A percentile compares a stretch with the other conserved stretches of the same genome.
Conservation (phyloP, 352 stramenopile genomes). For the Globisporangium solare region DNA sequence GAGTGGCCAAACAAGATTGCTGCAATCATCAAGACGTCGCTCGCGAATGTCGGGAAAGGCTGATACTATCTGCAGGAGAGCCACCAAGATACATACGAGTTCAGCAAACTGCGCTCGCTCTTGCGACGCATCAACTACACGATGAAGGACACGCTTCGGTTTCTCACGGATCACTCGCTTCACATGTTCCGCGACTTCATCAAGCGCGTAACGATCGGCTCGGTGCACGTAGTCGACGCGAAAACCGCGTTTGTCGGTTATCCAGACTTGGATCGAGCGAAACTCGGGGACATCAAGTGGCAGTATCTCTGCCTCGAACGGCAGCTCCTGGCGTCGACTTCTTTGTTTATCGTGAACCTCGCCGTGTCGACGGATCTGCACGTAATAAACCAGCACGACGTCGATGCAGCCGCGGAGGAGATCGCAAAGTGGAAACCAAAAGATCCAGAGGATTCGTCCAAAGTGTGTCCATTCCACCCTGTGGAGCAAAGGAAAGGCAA, state of each 20-base stretch:
- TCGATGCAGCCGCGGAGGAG: constrained; percentile 41
- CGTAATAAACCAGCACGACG: constrained; percentile 76
- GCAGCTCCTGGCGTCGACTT: constrained; percentile 49
- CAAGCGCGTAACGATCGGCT: constrained; percentile 36
- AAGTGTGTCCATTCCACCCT: constrained; percentile 48
- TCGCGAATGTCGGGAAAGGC: constrained; percentile 76
- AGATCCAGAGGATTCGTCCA: constrained; percentile 59
- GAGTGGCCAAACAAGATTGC: constrained; percentile 79
- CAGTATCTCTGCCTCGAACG: constrained; percentile 74
- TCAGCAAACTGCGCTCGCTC: constrained; percentile 77
- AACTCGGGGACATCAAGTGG: constrained; percentile 72
- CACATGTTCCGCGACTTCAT: constrained; percentile 74
- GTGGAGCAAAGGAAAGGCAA: constrained; percentile 41
- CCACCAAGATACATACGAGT: constrained; percentile 83
- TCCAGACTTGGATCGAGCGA: constrained; percentile 52
- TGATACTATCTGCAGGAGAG: constrained; percentile 86
- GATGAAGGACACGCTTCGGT: constrained; percentile 82
- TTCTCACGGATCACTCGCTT: constrained; percentile 66
- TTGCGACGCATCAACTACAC: constrained; percentile 72
- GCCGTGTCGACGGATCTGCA: constrained; percentile 62
- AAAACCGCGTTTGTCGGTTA: constrained; percentile 68
- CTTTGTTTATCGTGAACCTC: constrained; percentile 71
- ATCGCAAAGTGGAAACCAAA: constrained; percentile 60
- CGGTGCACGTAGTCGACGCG: constrained; percentile 68
- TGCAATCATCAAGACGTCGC: constrained; percentile 57